A percentile compares a stretch with the other conserved stretches of the same genome.
phyloP scores from a whole-genome alignment of 2,329 filamentous ascomycete species.

The Alternaria viburni region DNA sequence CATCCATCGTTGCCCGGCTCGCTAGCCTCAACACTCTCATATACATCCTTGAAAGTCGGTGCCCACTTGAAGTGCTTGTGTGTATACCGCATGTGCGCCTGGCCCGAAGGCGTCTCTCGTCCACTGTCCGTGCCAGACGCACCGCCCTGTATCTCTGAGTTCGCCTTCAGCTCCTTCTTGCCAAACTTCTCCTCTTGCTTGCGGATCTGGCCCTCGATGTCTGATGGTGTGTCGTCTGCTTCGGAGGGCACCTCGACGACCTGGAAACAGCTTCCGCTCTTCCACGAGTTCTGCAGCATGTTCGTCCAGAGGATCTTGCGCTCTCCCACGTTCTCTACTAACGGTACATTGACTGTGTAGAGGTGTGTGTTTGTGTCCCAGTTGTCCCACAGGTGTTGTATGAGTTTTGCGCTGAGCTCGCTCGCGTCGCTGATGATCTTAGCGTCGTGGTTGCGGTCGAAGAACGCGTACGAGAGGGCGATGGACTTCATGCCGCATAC shows the following conservation, averaged over 20 bases:
- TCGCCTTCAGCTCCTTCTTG: constrained; percentile 45
- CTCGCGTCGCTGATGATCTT: constrained; percentile 79
- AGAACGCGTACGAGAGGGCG: constrained; percentile 90
- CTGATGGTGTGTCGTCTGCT: constrained; percentile 64
- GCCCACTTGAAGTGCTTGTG: constrained; percentile 97
- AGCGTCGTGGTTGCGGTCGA: constrained; percentile 81
- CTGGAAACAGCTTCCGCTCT: constrained; percentile 81
- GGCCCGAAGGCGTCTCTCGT: constrained; percentile 34
- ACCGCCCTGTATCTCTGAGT: constrained; percentile 22
- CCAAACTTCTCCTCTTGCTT: constrained; percentile 63
- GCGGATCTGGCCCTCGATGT: constrained; percentile 76
- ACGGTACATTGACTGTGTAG: constrained; percentile 90
- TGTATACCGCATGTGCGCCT: constrained; percentile 59
- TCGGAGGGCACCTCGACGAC: constrained; percentile 72
- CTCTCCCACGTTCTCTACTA: constrained; percentile 75
- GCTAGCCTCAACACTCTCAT: constrained; percentile 81
- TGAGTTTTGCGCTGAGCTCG: constrained; percentile 73
- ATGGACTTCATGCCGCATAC: constrained; percentile 65
- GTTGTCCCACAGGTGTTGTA: constrained; percentile 78
- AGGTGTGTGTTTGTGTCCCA: constrained; percentile 77
- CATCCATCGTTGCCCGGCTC: constrained; percentile 89
- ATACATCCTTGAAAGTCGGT: constrained; percentile 84
- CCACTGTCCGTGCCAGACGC: constrained; percentile 35
- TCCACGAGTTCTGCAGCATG: constrained; percentile 92
- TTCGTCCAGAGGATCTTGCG: constrained; percentile 80